Conservation (phyloP, 331 rosid species). For the Rhamnella rubrinervis region DNA sequence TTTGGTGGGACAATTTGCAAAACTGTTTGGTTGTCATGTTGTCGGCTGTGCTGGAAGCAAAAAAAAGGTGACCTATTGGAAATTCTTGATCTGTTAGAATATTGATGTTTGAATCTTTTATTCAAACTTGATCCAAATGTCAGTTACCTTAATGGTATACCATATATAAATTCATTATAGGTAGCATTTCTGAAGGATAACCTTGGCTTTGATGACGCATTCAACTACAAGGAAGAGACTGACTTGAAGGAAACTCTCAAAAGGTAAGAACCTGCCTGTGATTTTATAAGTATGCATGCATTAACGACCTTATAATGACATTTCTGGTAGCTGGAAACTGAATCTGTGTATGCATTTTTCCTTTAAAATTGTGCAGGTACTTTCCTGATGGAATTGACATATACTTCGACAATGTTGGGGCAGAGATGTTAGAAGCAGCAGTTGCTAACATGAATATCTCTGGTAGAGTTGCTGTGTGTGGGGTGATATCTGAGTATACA, state of each 20-base stretch:
- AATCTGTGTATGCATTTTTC: not conserved
- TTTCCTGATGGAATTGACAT: slow-evolving; percentile 78
- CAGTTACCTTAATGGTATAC: not conserved
- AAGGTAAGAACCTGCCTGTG: slow-evolving; percentile 35
- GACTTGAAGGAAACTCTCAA: slow-evolving; percentile 51
- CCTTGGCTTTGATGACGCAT: slow-evolving; percentile 77
- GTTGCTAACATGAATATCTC: slow-evolving; percentile 55
- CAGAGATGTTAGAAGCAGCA: slow-evolving; percentile 67
- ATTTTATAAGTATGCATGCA: not conserved
- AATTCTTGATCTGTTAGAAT: not conserved
- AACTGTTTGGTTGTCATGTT: slow-evolving; percentile 69
- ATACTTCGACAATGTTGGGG: slow-evolving; percentile 86
- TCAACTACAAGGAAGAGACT: slow-evolving; percentile 69
- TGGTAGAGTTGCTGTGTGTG: slow-evolving; percentile 72
- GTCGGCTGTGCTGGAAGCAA: slow-evolving; percentile 65
- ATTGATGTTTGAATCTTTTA: too few relatives aligned
- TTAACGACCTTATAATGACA: not conserved
- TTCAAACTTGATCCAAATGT: not conserved
- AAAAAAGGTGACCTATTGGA: slow-evolving; percentile 35
- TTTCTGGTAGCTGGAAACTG: not conserved
- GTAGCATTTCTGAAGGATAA: slow-evolving; percentile 55
- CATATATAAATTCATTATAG: slow-evolving; percentile 23
- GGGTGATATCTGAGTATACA: slow-evolving; percentile 63
- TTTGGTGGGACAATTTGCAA: slow-evolving; percentile 73
- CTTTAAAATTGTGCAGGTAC: slow-evolving; percentile 27